Base-by-base conservation (phyloP, 2,329 filamentous ascomycete genomes). In the Cryphonectria carpinicola region DNA sequence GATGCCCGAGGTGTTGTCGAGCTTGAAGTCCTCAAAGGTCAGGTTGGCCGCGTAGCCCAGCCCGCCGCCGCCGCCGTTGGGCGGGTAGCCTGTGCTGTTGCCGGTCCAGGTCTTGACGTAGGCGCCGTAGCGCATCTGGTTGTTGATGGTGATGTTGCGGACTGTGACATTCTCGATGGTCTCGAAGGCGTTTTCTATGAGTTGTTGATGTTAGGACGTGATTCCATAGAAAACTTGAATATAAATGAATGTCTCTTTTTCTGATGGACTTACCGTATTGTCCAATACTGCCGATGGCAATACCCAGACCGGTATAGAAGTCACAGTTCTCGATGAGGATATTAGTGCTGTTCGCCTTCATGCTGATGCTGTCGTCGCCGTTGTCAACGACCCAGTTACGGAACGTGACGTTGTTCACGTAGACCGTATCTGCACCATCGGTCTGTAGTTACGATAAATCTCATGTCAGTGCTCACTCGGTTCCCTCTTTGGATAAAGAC, bases 341-440 rank as follows among this genome's bases (percentile, higher is more conserved):
- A 61, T 82, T 82, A 13, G 78, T 80, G 39, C 78, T 81, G 71
- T 83, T 83, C 2, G 80, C 80, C 70, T 82, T 82, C 41, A 81
- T 77, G 19, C 80, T 80, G 49, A 82, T 78, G 60, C 80, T 81
- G 70, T 82, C 81, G 72, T 83, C 77, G 32, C 65, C 70, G 39
- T 70, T 74, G 60, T 73, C 65, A 43, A 72, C 71, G 63, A 41
- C 65, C 56, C 67, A 46, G 46, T 71, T 69, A 6, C 65, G 66
- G 60, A 74, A 72, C 25, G 68, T 72, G 39, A 70, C 66, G 46
- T 72, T 72, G 46, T 70, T 70, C 19, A 64, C 71, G 25, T 72
- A 72, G 11, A 72, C 32, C 7, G 71, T 72, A 22, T 72, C 71
- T 2, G 71, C 71, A 22, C 71, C 71, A 6, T 72, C 71, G 35